These are phyloP conservation scores for Endoconidiophora polonica DNA, from an alignment of 2,329 filamentous ascomycete species.

Conservation along the genomic window DNA sequence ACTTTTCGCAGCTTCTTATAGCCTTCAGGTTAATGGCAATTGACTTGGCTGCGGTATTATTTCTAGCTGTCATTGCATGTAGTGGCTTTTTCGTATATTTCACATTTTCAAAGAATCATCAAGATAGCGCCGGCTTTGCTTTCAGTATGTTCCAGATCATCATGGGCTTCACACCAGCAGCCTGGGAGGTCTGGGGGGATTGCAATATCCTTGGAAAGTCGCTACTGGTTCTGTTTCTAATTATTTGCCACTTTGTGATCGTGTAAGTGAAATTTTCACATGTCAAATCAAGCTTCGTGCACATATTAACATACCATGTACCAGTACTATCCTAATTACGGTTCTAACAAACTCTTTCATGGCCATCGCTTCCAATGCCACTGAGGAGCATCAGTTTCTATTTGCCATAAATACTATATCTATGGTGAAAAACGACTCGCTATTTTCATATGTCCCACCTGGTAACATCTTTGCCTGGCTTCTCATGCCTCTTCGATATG, in stretches of 20 bases:
- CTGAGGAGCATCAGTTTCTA: constrained; percentile 80
- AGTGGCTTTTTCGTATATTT: constrained; percentile 95
- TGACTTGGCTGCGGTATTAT: constrained; percentile 69
- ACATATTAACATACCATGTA: not conserved
- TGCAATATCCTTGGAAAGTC: constrained; percentile 67
- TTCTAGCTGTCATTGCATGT: constrained; percentile 72
- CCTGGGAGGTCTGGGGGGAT: constrained; percentile 72
- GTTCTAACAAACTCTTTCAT: constrained; percentile 96
- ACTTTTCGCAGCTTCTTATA: constrained; percentile 88
- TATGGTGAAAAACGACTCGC: constrained; percentile 93
- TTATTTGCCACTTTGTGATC: constrained; percentile 89
- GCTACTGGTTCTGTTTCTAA: constrained; percentile 66
- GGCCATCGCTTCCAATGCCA: constrained; percentile 82
- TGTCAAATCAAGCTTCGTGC: not conserved
- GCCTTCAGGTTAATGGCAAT: constrained; percentile 89
- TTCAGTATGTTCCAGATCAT: constrained; percentile 86
- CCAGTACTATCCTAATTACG: constrained; percentile 71
- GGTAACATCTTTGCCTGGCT: constrained; percentile 86
- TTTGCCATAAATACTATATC: constrained; percentile 96
- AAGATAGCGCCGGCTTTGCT: constrained; percentile 57
- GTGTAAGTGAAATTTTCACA: constrained; percentile 36
- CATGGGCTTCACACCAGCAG: constrained; percentile 90
- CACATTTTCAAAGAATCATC: constrained; percentile 57
- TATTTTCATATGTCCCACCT: constrained; percentile 87
- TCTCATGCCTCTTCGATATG: constrained; percentile 64